Base-by-base conservation (phyloP, 2,329 filamentous ascomycete species). In the Calonectria multiphialidica region DNA sequence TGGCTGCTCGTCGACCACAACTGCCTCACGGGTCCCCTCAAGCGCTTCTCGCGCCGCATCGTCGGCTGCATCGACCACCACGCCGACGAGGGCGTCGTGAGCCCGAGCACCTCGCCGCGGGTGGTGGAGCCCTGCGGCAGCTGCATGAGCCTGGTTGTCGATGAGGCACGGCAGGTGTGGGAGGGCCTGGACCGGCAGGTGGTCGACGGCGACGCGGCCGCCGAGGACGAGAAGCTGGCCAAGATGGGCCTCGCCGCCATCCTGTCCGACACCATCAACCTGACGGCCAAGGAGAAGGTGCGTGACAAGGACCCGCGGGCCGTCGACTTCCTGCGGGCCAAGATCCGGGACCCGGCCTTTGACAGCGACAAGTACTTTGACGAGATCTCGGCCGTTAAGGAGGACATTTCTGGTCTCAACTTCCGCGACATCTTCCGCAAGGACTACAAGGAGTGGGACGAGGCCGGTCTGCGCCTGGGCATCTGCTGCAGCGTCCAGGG, bases 1-100 rank as follows among this genome's bases (percentile, higher is more conserved):
- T 95, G 93, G 93, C 84, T 95, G 21, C 86, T 97, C 1, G 93
- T 97, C 5, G 94, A 97, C 83, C 95, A 97, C 86, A 97, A 97
- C 80, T 88, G 86, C 1, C 85, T 95, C 59, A 92, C 93, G 7
- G 93, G 93, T 0, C 78, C 83, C 16, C 84, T 96, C 18, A 83
- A 81, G 44, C 82, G 86, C 18, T 94, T 91, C 78, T 83, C 84
- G 0, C 72, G 80, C 5, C 84, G 86, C 10, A 88, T 96, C 0
- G 83, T 87, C 5, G 93, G 92, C 5, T 92, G 92, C 74, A 89
- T 97, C 66, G 94, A 97, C 82, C 94, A 97, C 83, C 95, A 97
- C 80, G 91, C 90, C 0, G 94, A 97, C 73, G 94, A 97, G 79
- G 82, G 85, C 7, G 84, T 81, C 8, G 85, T 95, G 0, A 83